Conservation (phyloP, 768 basidiomycete species). For the Rhizopogon vesiculosus region DNA sequence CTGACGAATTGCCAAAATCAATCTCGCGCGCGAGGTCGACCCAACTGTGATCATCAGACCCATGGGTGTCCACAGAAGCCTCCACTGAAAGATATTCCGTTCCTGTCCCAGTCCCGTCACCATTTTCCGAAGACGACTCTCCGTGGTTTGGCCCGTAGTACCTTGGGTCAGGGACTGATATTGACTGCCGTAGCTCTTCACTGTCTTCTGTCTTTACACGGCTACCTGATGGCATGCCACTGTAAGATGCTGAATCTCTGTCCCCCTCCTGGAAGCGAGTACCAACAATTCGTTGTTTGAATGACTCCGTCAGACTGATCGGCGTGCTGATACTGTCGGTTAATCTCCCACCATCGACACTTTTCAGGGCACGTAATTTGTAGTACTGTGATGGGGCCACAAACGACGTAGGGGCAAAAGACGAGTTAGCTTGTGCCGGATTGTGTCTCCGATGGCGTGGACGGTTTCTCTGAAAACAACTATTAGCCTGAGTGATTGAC, state of each 20-base stretch:
- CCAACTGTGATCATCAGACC: constrained; percentile 43
- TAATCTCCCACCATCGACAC: constrained; percentile 56
- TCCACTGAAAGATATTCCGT: constrained; percentile 16
- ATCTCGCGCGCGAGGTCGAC: constrained; percentile 48
- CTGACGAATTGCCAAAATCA: background rate
- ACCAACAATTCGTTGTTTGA: constrained; percentile 59
- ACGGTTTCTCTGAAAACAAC: constrained; percentile 14
- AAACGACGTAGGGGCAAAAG: constrained; percentile 72
- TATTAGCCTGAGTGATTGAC: background rate
- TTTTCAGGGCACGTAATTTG: constrained; percentile 58
- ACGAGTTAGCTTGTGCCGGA: constrained; percentile 62
- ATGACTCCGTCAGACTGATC: constrained; percentile 51
- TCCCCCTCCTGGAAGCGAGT: constrained; percentile 72
- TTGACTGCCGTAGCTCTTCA: constrained; percentile 37
- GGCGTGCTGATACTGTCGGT: constrained; percentile 38
- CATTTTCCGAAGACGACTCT: constrained; percentile 1
- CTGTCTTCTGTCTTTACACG: constrained; percentile 48
- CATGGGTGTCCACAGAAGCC: background rate
- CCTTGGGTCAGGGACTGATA: constrained; percentile 33
- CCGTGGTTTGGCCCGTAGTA: constrained; percentile 51
- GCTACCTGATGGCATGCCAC: constrained; percentile 58
- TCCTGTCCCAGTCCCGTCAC: constrained; percentile 1
- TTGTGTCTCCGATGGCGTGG: constrained; percentile 47
- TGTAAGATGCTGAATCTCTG: constrained; percentile 51
- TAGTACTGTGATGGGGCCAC: constrained; percentile 80